Evolutionary conservation across 2,329 filamentous ascomycete species (phyloP).

Genomic region (Apiospora sp.): DNA sequence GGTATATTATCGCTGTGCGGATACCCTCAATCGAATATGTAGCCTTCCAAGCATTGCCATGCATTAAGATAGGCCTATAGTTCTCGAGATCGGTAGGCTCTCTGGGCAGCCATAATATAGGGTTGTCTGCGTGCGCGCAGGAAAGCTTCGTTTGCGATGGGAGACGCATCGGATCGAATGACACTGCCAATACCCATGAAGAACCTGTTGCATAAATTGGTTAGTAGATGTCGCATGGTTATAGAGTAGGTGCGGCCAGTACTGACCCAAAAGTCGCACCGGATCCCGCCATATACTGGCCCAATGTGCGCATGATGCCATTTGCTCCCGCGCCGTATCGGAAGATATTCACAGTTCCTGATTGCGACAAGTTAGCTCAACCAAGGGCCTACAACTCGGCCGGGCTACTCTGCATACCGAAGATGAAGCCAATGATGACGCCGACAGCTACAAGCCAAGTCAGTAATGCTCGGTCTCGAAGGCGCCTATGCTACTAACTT

Average conservation of each 20-base stretch:
- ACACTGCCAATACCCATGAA: slow-evolving; percentile 99
- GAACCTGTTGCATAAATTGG: slow-evolving; percentile 62
- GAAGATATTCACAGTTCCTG: slow-evolving; percentile 93
- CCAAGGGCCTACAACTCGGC: neutral
- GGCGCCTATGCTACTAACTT: slow-evolving; percentile 68
- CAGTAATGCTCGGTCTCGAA: slow-evolving; percentile 35
- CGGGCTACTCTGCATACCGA: slow-evolving; percentile 65
- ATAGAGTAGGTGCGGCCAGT: neutral
- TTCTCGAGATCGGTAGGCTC: slow-evolving; percentile 48
- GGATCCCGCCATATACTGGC: slow-evolving; percentile 96
- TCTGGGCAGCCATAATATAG: slow-evolving; percentile 65
- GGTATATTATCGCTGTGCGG: neutral
- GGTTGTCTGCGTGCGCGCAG: slow-evolving; percentile 76
- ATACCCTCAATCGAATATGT: neutral
- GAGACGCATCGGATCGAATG: slow-evolving; percentile 88
- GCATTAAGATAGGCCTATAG: slow-evolving; percentile 32
- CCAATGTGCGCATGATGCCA: slow-evolving; percentile 91
- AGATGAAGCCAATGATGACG: slow-evolving; percentile 96
- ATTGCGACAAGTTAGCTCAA: neutral
- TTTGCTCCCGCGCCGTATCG: slow-evolving; percentile 92
- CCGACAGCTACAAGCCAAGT: slow-evolving; percentile 76
- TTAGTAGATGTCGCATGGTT: slow-evolving; percentile 30
- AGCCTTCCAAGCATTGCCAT: neutral
- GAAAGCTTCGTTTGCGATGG: slow-evolving; percentile 78
- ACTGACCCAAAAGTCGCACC: slow-evolving; percentile 93